A percentile compares a stretch with the other conserved stretches of the same genome.
phyloP scores from a whole-genome alignment of 805 yeast species.

The Kockiozyma suomiensis region DNA sequence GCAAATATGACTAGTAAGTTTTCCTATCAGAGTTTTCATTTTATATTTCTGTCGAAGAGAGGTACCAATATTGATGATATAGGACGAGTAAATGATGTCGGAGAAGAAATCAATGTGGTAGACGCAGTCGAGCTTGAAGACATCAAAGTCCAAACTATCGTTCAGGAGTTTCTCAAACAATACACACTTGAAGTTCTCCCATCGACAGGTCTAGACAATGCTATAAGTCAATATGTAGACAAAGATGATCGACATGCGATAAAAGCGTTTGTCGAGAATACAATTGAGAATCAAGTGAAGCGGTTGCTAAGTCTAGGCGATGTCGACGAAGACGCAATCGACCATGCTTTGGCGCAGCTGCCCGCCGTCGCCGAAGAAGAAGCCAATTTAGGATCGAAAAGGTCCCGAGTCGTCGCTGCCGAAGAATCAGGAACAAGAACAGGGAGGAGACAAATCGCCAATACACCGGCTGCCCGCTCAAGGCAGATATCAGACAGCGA shows the following conservation, averaged over 20 bases:
- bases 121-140: slow-evolving; percentile 45
- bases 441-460: not conserved
- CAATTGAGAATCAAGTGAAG: slow-evolving; percentile 39
- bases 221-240: slow-evolving; percentile 70
- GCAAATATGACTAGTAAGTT: slow-evolving; percentile 27
- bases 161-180: slow-evolving; percentile 62
- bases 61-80: not conserved
- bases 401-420: too few species aligned
- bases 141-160: slow-evolving; percentile 61
- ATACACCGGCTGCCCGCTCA: not conserved
- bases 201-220: slow-evolving; percentile 71
- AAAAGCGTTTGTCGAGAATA: slow-evolving; percentile 45
- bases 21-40: not conserved
- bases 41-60: slow-evolving; percentile 1
- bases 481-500: not conserved
- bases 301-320: slow-evolving; percentile 36
- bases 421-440: not conserved
- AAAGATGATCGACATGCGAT: slow-evolving; percentile 80
- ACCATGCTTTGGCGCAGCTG: slow-evolving; percentile 13
- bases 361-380: slow-evolving; percentile 1
- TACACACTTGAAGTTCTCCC: slow-evolving; percentile 71
- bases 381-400: slow-evolving; percentile 1
- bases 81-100: slow-evolving; percentile 16
- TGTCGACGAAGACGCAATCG: slow-evolving; percentile 34
- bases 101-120: slow-evolving; percentile 19